phyloP scores from a whole-genome alignment of 305 asterid genomes.

The Petunia hybrid region DNA sequence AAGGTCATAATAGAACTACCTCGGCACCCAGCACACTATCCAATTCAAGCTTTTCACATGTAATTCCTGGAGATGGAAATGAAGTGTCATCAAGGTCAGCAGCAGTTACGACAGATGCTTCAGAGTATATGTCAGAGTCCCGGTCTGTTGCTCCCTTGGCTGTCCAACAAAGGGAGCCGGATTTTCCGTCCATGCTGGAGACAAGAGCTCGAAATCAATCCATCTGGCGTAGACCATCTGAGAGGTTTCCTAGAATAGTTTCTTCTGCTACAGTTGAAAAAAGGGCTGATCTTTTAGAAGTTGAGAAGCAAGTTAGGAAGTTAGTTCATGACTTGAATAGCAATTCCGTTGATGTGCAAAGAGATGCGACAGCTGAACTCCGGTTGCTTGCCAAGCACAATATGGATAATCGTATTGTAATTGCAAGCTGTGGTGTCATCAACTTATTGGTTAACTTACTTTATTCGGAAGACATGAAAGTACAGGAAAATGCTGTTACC shows the following conservation, averaged over 20 bases:
- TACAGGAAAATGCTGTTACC: constrained; percentile 59
- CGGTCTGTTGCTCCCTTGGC: constrained; percentile 47
- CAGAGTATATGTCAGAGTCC: constrained; percentile 52
- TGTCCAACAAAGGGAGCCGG: constrained; percentile 55
- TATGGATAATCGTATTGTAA: constrained; percentile 50
- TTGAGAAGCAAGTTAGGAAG: constrained; percentile 62
- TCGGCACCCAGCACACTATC: constrained; percentile 62
- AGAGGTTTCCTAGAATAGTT: constrained; percentile 62
- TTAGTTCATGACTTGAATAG: constrained; percentile 48
- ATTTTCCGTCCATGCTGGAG: constrained; percentile 53
- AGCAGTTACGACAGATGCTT: constrained; percentile 52
- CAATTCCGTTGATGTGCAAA: constrained; percentile 43
- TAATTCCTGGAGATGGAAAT: constrained; percentile 59
- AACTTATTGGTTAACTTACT: constrained; percentile 48
- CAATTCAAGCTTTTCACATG: constrained; percentile 61
- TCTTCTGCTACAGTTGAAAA: constrained; percentile 62
- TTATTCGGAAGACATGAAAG: constrained; percentile 45
- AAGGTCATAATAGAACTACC: constrained; percentile 54
- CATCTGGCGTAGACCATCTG: constrained; percentile 74
- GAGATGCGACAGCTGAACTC: constrained; percentile 55
- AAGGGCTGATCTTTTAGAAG: constrained; percentile 62
- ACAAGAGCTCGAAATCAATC: constrained; percentile 61
- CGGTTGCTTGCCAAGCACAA: constrained; percentile 52
- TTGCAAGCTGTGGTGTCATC: constrained; percentile 55
- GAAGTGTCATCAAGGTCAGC: constrained; percentile 54